Percentiles rank a stretch among this genome's conserved stretches.
phyloP scores from a whole-genome alignment of 441 rosid species.

The Adansonia rubrostipa region DNA sequence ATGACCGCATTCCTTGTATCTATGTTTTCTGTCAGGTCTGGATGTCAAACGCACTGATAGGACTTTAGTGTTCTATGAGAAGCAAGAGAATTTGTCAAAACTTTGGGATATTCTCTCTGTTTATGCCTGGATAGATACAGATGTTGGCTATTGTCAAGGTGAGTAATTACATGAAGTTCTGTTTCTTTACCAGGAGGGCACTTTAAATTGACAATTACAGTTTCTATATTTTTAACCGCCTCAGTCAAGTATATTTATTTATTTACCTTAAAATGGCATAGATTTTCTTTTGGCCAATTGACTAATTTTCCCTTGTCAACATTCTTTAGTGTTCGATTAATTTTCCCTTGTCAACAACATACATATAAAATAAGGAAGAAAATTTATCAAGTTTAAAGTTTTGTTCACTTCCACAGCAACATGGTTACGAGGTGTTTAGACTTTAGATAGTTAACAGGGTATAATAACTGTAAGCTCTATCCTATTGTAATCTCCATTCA shows the following conservation, averaged over 20 bases:
- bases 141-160: conserved; percentile 98
- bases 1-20: neutral
- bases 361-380: conserved; percentile 1
- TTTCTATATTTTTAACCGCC: neutral
- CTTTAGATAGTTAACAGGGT: neutral
- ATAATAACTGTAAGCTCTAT: neutral
- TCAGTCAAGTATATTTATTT: neutral
- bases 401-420: neutral
- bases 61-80: conserved; percentile 82
- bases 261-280: conserved; percentile 2
- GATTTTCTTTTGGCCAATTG: too few species aligned
- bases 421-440: neutral
- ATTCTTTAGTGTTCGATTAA: neutral
- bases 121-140: conserved; percentile 90
- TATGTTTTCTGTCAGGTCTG: conserved; percentile 56
- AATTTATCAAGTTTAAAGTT: neutral
- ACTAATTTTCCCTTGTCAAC: too few species aligned
- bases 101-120: conserved; percentile 95
- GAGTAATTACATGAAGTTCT: conserved; percentile 22
- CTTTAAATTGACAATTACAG: neutral
- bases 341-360: neutral
- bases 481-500: neutral
- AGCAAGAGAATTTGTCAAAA: conserved; percentile 82
- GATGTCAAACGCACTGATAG: conserved; percentile 95
- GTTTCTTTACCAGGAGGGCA: conserved; percentile 12